Evolutionary conservation across 352 stramenopile species (phyloP), one percentile per base, ranked within the genome.

Genomic region (Phytophthora agathidicida): DNA sequence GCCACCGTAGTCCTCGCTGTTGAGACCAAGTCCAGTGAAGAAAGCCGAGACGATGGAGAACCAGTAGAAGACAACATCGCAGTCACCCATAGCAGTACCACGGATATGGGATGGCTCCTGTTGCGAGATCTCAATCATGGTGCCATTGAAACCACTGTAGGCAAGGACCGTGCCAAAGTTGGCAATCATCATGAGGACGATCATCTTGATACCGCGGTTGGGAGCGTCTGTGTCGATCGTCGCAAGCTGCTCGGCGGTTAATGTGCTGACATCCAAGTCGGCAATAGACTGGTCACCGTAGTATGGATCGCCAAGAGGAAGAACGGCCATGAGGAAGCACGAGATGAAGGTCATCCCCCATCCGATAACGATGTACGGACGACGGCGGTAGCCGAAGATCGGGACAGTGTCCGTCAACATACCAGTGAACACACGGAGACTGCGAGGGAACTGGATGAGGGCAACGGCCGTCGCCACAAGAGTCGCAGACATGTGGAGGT

Each of bases 311-410:
- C 71, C 73, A 20, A 87, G 47, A 30, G 77, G 71, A 24, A 81
- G 39, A 10, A 75, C 61, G 0, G 74, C 72, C 77, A 85, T 84
- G 51, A 81, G 32, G 14, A 85, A 60, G 14, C 77, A 78, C 10
- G 53, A 42, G 7, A 75, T 7, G 44, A 71, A 73, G 3, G 68
- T 66, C 49, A 85, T 68, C 22, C 30, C 46, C 78, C 77, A 88
- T 16, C 88, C 88, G 31, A 90, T 55, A 19, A 89, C 70, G 45
- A 96, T 84, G 60, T 96, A 96, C 28, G 87, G 79, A 9, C 88
- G 89, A 9, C 87, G 73, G 28, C 83, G 88, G 51, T 89, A 90
- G 45, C 86, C 83, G 43, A 75, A 83, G 55, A 96, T 88, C 16
- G 87, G 87, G 33, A 80, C 68, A 30, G 73, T 89, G 68, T 96